Conservation (phyloP, 2,329 filamentous ascomycete genomes). For the Talaromyces funiculosus region DNA sequence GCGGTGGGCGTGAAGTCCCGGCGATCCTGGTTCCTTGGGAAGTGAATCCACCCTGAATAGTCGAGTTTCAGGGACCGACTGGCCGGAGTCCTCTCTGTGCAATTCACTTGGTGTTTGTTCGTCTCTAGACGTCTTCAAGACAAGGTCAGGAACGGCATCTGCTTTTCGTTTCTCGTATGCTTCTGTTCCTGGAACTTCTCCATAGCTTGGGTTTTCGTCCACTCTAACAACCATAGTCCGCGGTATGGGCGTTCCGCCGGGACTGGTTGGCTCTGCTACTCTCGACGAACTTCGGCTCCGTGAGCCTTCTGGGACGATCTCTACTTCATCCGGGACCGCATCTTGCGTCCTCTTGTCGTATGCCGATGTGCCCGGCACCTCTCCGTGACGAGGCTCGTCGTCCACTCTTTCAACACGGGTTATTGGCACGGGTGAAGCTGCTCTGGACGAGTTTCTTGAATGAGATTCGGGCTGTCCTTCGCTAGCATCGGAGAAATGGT, state of each 20-base stretch:
- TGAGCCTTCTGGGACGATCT: constrained; percentile 48
- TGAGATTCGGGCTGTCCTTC: constrained; percentile 45
- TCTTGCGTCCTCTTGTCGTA: constrained; percentile 55
- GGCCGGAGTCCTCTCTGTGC: constrained; percentile 19
- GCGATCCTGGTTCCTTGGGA: constrained; percentile 27
- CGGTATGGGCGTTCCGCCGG: constrained; percentile 51
- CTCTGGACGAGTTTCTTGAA: constrained; percentile 35
- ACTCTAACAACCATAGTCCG: constrained; percentile 58
- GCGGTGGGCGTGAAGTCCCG: constrained; percentile 34
- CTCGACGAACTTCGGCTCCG: constrained; percentile 37
- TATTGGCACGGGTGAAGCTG: constrained; percentile 51
- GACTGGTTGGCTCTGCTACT: constrained; percentile 40
- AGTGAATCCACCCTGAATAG: constrained; percentile 40
- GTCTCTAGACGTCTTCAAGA: constrained; percentile 45
- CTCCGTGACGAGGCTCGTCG: constrained; percentile 53
- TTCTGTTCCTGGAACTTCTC: constrained; percentile 56
- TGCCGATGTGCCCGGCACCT: constrained; percentile 56
- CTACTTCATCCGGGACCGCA: constrained; percentile 59
- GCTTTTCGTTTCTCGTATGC: constrained; percentile 53
- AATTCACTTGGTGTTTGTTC: constrained; percentile 21
- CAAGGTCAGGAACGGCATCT: constrained; percentile 55
- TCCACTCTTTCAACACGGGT: constrained; percentile 62
- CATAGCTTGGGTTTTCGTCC: constrained; percentile 53
- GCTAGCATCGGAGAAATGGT: constrained; percentile 62
- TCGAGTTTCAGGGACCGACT: constrained; percentile 39